Evolutionary conservation across 2,329 filamentous ascomycete species (phyloP), one percentile per base, ranked within the genome.

Genomic region (Gnomoniopsis sp.): DNA sequence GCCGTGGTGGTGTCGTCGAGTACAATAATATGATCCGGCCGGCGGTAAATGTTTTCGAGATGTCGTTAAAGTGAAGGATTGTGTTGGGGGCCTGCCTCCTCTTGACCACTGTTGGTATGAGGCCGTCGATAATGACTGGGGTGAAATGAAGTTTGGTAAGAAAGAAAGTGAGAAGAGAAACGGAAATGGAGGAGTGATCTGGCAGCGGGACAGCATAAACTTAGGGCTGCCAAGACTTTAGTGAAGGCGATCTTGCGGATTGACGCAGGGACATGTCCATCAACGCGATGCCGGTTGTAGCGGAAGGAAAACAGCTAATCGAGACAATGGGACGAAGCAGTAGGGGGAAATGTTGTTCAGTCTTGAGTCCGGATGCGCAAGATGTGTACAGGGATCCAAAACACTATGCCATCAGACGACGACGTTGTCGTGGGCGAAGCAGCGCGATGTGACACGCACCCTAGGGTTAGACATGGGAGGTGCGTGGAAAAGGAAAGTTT

Each of bases 181-280:
- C 57, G 38, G 26, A 33, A 41, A 68, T 60, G 17, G 26, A 52
- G 54, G 55, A 64, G 60, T 57, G 34, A 49, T 34, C 21, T 48
- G 23, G 43, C 43, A 17, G 19, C 8, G 14, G 49, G 30, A 41
- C 53, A 44, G 44, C 44, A 23, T 41, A 44, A 44, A 49, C 53
- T 55, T 59, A 44, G 59, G 21, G 48, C 43, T 26, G 48, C 59
- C 26, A 60, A 53, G 54, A 43, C 49, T 51, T 17, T 49, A 43
- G 46, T 14, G 11, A 41, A 21, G 46, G 33, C 53, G 46, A 55
- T 49, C 34, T 34, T 19, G 46, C 46, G 30, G 53, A 49, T 55
- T 55, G 22, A 41, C 26, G 10, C 43, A 33, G 33, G 17, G 33
- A 46, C 11, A 19, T 15, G 22, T 26, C 4, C 17, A 41, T 17